Conservation (phyloP, 1,284 basidiomycete species). For the Flammula alnicola region DNA sequence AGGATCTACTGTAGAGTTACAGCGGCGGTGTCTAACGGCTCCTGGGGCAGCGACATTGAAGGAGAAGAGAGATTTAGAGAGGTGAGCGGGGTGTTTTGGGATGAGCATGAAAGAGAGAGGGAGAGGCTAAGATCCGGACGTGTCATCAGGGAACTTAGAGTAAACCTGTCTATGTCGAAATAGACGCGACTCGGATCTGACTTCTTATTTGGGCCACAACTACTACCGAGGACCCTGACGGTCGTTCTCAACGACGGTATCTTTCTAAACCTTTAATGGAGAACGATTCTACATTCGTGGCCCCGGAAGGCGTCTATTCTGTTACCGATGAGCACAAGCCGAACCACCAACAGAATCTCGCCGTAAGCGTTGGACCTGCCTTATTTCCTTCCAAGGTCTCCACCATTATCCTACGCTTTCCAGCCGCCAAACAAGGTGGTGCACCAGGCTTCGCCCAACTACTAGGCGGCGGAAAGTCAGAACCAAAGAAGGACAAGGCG, state of each 20-base stretch:
- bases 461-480: constrained; percentile 63
- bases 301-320: constrained; percentile 86
- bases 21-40: constrained; percentile 39
- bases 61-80: constrained; percentile 11
- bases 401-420: constrained; percentile 66
- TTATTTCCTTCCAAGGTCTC: constrained; percentile 67
- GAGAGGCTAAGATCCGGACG: constrained; percentile 46
- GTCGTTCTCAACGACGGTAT: too few species aligned
- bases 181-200: constrained; percentile 6
- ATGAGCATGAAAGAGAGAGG: constrained; percentile 39
- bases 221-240: constrained; percentile 3
- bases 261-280: too few species aligned
- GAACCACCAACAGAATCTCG: constrained; percentile 48
- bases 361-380: constrained; percentile 50
- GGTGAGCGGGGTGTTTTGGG: constrained; percentile 18
- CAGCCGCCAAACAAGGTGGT: constrained; percentile 54
- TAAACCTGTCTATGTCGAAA: too few species aligned
- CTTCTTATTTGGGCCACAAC: constrained; percentile 20
- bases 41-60: constrained; percentile 9
- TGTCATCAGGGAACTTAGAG: too few species aligned
- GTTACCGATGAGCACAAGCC: constrained; percentile 85
- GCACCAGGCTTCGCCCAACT: constrained; percentile 68
- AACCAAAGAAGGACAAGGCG: constrained; percentile 62
- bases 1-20: constrained; percentile 59
- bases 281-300: constrained; percentile 81